Evolutionary conservation across 2,329 filamentous ascomycete genomes (phyloP).

Genomic region (Paradendryphiella salina): DNA sequence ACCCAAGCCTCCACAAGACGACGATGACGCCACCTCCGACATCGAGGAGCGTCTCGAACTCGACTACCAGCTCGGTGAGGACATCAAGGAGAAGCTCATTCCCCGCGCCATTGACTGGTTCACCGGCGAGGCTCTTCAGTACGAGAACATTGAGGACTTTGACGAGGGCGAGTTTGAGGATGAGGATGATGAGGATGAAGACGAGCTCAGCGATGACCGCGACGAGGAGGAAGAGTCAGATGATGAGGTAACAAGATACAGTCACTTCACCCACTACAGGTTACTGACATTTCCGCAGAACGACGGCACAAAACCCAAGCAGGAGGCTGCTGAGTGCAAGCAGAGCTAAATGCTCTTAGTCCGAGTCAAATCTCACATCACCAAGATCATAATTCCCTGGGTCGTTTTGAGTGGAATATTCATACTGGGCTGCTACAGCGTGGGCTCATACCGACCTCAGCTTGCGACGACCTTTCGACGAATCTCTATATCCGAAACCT

Average conservation of each 20-base stretch:
- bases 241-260: slow-evolving; percentile 42
- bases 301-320: slow-evolving; percentile 51
- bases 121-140: slow-evolving; percentile 95
- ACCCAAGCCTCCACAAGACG: slow-evolving; percentile 79
- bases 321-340: slow-evolving; percentile 52
- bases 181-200: slow-evolving; percentile 89
- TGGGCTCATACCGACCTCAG: slow-evolving; percentile 5
- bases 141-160: slow-evolving; percentile 87
- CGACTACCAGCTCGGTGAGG: slow-evolving; percentile 97
- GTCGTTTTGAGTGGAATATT: slow-evolving; percentile 17
- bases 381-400: slow-evolving; percentile 13
- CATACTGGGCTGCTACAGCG: slow-evolving; percentile 4
- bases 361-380: slow-evolving; percentile 2
- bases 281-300: slow-evolving; percentile 35
- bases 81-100: slow-evolving; percentile 99
- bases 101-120: slow-evolving; percentile 99
- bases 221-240: slow-evolving; percentile 68
- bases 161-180: slow-evolving; percentile 84
- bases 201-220: slow-evolving; percentile 78
- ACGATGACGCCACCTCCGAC: slow-evolving; percentile 77
- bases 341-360: slow-evolving; percentile 43
- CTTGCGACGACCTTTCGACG: slow-evolving; percentile 10
- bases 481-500: slow-evolving; percentile 18
- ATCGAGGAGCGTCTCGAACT: slow-evolving; percentile 98
- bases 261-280: not conserved